Conservation (phyloP, 2,329 filamentous ascomycete species). For the Aspergillus texensis region DNA sequence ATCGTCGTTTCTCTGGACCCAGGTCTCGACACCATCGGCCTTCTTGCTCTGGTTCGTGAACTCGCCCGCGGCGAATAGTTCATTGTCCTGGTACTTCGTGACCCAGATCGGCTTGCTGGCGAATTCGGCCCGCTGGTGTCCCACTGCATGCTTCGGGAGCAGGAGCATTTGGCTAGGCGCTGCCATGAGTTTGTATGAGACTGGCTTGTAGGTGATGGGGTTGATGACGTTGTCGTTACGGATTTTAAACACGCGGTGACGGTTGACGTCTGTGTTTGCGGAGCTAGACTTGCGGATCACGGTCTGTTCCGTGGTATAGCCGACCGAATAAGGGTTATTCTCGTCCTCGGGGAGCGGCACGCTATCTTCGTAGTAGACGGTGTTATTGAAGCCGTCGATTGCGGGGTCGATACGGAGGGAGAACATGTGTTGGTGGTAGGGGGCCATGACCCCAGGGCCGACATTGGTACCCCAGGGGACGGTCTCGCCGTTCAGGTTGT, state of each 20-base stretch:
- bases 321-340: constrained; percentile 54
- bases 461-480: constrained; percentile 71
- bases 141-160: constrained; percentile 51
- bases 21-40: constrained; percentile 57
- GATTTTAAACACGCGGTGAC: constrained; percentile 61
- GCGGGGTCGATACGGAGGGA: constrained; percentile 66
- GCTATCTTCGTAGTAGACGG: constrained; percentile 61
- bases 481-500: constrained; percentile 59
- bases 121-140: constrained; percentile 56
- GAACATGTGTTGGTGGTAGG: constrained; percentile 78
- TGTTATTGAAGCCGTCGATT: constrained; percentile 59
- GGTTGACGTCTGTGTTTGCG: constrained; percentile 51
- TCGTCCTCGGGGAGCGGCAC: constrained; percentile 61
- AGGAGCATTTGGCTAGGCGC: constrained; percentile 63
- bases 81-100: constrained; percentile 56
- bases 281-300: constrained; percentile 51
- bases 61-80: constrained; percentile 57
- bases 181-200: constrained; percentile 59
- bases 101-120: constrained; percentile 59
- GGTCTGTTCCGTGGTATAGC: constrained; percentile 54
- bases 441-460: constrained; percentile 68
- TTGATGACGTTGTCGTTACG: constrained; percentile 57
- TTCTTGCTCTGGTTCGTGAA: constrained; percentile 61
- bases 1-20: constrained; percentile 50
- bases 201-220: constrained; percentile 56